Evolutionary conservation across 2,329 filamentous ascomycete genomes (phyloP).

Genomic region (Lecanicillium sp.): DNA sequence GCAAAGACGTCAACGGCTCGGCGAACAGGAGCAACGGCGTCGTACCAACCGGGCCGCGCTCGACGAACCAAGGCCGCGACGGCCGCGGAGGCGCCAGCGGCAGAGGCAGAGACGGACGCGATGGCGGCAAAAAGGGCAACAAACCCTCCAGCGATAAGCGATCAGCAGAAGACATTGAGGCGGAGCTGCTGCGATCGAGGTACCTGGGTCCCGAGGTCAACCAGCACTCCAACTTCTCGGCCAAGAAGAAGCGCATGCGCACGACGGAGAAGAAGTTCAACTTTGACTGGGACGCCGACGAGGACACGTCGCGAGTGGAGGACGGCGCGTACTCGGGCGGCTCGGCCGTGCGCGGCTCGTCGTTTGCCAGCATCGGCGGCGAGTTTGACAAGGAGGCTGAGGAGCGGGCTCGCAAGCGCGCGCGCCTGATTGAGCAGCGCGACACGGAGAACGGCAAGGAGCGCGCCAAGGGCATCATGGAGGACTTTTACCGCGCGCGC

Average conservation of each 20-base stretch:
- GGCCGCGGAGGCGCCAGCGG: constrained; percentile 27
- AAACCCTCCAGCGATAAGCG: constrained; percentile 28
- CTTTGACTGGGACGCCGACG: constrained; percentile 93
- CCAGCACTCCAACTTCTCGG: constrained; percentile 75
- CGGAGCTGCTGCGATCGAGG: constrained; percentile 64
- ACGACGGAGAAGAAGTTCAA: constrained; percentile 98
- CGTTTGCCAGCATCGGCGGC: constrained; percentile 42
- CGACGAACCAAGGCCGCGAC: constrained; percentile 35
- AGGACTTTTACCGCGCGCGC: constrained; percentile 64
- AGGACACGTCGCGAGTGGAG: constrained; percentile 66
- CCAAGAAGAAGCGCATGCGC: constrained; percentile 89
- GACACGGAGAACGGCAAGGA: constrained; percentile 70
- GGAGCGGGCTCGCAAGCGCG: constrained; percentile 46
- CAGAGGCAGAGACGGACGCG: constrained; percentile 39
- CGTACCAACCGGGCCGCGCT: constrained; percentile 62
- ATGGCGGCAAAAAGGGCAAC: constrained; percentile 32
- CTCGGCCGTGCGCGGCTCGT: constrained; percentile 21
- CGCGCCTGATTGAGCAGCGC: constrained; percentile 63
- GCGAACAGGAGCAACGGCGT: constrained; percentile 13
- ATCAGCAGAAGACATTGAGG: constrained; percentile 58
- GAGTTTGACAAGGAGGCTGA: constrained; percentile 48
- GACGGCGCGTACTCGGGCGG: constrained; percentile 63
- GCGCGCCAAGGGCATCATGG: constrained; percentile 72
- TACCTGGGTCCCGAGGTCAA: constrained; percentile 92
- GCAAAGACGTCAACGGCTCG: constrained; percentile 18